Base-by-base conservation (phyloP, 306 rosid species). In the Inga oerstediana region DNA sequence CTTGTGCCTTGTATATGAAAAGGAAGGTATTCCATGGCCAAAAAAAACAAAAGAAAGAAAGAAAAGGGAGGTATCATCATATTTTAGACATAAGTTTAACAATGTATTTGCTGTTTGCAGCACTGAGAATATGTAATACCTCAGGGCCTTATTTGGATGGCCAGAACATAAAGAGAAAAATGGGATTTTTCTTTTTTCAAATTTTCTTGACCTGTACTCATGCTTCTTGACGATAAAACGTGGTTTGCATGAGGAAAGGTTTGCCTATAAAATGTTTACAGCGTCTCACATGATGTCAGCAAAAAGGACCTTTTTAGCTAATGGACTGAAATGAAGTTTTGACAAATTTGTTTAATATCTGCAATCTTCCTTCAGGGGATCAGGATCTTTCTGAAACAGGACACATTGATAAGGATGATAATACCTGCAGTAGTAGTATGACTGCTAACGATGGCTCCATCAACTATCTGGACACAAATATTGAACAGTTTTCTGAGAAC, bases 301-400 rank as follows among this genome's bases (percentile, higher is more conserved):
- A 6, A 39, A 39, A 39, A 6, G 43, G 43, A 52, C 3, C 67
- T 45, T 76, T 68, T 49, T 68, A 69, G 74, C 34, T 24, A 77
- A 48, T 77, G 54, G 54, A 74, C 76, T 56, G 4, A 82, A 66
- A 48, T 68, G 85, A 75, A 61, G 64, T 79, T 71, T 77, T 62
- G 70, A 43, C 88, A 24, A 85, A 48, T 79, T 41, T 81, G 35
- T 49, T 75, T 80, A 10, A 72, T 77, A 32, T 78, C 22, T 85
- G 71, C 68, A 71, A 78, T 67, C 43, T 79, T 15, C n/a, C 88
- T 79, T 41, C 92, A 96, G 99, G 97, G 83, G 97, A 93, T 80
- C 76, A 90, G 80, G 80, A 74, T 86, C 75, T 87, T 79, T 68
- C 80, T 5, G 88, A 67, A 72, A 82, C 75, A 81, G 70, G 74